Evolutionary conservation across 75 land plant species (phyloP), one percentile per base, ranked within the genome.

Genomic region (Isoetes taiwanensis): DNA sequence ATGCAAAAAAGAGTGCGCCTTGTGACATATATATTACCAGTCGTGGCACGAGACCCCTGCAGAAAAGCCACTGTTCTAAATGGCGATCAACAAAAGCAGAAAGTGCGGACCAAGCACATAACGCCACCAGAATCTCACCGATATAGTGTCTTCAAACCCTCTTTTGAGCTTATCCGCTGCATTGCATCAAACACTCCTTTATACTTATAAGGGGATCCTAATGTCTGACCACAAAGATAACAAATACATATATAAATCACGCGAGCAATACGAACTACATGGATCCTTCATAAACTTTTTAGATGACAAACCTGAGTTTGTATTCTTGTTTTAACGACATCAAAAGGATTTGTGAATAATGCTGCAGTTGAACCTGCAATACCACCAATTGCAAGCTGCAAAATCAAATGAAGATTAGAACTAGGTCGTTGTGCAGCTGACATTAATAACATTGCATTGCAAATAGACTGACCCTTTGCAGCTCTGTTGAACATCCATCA

Each of bases 291-390:
- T n/a, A n/a, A n/a, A n/a, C n/a, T n/a, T n/a, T n/a, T n/a, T n/a
- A n/a, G n/a, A n/a, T n/a, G n/a, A n/a, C n/a, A 25, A 19, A 83
- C 97, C 83, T 91, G 98, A 21, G 98, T 93, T 62, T 93, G 98
- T 39, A 84, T 67, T 43, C 90, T 79, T 30, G 98, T 93, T 41
- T 93, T 93, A 43, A 93, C 75, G 19, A 93, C 95, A 73, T 93
- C 98, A 81, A 93, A 93, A n/a, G 98, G 98, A 41, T 94, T 93
- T 1, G 95, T 87, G 64, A 93, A 87, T 5, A 87, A 60, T 27
- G 98, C 88, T 58, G 98, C 98, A 34, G 94, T 93, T 30, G 83
- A 84, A 53, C 83, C 98, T 54, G 98, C 89, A 46, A 93, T 53
- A 23, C 95, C 98, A 59, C 98, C 98, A 79, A 83, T 82, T 12